These are phyloP conservation scores for Camellia oleifera DNA, from an alignment of 179 eudicot genomes.

Conservation along the genomic window DNA sequence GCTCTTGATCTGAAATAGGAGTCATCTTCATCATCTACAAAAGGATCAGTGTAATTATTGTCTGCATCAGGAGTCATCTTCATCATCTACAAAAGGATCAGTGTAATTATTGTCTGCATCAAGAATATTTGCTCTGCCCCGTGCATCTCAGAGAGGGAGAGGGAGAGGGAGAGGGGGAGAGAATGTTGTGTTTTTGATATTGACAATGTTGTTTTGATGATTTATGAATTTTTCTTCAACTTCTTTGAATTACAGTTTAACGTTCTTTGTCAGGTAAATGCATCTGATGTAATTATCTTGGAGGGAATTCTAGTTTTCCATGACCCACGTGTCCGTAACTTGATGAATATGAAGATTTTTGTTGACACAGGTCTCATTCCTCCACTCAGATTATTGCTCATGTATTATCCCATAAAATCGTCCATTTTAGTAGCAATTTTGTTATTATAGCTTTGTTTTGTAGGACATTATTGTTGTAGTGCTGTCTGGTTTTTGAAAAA, in stretches of 20 bases:
- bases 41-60: not conserved
- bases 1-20: not conserved
- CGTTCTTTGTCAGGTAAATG: constrained; percentile 52
- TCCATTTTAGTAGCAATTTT: not conserved
- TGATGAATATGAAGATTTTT: constrained; percentile 89
- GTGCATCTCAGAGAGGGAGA: not conserved
- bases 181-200: not conserved
- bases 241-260: not conserved
- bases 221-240: not conserved
- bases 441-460: not conserved
- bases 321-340: constrained; percentile 68
- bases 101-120: not conserved
- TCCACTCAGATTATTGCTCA: not conserved
- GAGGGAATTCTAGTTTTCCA: constrained; percentile 87
- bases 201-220: not conserved
- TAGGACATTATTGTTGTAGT: not conserved
- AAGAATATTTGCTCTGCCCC: not conserved
- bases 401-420: not conserved
- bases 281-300: constrained; percentile 81
- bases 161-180: not conserved
- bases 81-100: not conserved
- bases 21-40: not conserved
- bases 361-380: constrained; percentile 64
- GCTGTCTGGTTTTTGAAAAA: too few relatives aligned
- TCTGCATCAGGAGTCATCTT: not conserved